Conservation (phyloP, 1,139 yeast genomes). For the Blastobotrys petasosporus region DNA sequence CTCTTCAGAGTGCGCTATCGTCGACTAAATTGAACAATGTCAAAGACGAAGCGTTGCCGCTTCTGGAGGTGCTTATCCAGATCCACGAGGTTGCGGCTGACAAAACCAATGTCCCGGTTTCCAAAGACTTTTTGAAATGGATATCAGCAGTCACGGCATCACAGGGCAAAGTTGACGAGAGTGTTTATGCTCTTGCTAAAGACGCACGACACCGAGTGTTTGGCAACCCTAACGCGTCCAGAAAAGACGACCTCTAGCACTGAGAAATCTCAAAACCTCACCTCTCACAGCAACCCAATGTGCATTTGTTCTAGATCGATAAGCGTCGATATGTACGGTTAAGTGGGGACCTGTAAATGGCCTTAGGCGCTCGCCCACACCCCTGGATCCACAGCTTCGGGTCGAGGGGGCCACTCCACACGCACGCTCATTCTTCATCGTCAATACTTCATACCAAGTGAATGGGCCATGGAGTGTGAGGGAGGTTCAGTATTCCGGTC, state of each 20-base stretch:
- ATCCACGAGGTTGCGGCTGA: conserved; percentile 22
- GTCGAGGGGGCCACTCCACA: too few species aligned
- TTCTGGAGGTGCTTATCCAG: conserved; percentile 26
- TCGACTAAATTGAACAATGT: background rate
- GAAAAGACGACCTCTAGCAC: conserved; percentile 48
- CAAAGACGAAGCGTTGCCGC: conserved; percentile 21
- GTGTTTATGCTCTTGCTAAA: conserved; percentile 35
- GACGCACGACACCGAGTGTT: conserved; percentile 63
- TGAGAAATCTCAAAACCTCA: background rate
- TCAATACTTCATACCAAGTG: too few species aligned
- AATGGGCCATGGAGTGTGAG: too few species aligned
- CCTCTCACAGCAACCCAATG: too few species aligned
- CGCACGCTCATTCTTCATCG: too few species aligned
- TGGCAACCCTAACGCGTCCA: conserved; percentile 70
- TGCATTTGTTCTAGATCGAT: too few species aligned
- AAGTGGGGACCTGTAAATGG: too few species aligned
- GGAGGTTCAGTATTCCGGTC: too few species aligned
- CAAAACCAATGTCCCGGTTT: conserved; percentile 18
- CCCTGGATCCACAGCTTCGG: too few species aligned
- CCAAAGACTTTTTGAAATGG: conserved; percentile 50
- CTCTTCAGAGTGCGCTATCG: conserved; percentile 2
- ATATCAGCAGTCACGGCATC: conserved; percentile 33
- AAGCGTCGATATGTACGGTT: too few species aligned
- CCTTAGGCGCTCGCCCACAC: too few species aligned
- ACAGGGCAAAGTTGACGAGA: background rate